Conservation (phyloP, 176 grass and related monocot genomes). For the Avena insularis region DNA sequence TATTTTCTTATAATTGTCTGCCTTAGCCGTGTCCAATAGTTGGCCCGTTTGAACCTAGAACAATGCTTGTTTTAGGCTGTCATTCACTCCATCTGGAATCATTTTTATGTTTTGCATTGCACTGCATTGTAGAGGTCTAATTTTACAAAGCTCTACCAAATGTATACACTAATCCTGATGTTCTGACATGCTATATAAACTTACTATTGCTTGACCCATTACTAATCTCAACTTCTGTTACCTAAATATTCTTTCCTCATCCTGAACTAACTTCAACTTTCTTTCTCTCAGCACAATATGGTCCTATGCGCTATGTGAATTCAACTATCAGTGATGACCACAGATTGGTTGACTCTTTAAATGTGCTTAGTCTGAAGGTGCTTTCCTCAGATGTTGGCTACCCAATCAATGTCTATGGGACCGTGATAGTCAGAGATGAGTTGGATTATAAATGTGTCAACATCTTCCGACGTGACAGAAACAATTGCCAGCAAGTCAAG, state of each 20-base stretch:
- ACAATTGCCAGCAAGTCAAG: slow-evolving; percentile 25
- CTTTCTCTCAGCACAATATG: slow-evolving; percentile 26
- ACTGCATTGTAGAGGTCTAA: neutral
- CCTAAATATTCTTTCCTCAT: neutral
- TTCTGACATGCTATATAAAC: neutral
- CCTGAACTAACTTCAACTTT: neutral
- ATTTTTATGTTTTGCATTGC: neutral
- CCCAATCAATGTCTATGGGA: slow-evolving; percentile 38
- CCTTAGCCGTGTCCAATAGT: neutral
- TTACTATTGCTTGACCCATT: neutral
- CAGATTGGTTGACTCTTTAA: slow-evolving; percentile 19
- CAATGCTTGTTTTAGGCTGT: neutral
- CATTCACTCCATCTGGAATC: neutral
- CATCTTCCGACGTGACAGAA: slow-evolving; percentile 33
- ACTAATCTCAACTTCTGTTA: neutral
- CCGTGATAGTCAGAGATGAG: slow-evolving; percentile 28
- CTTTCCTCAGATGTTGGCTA: slow-evolving; percentile 32
- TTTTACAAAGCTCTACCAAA: neutral
- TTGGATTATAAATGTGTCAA: slow-evolving; percentile 32
- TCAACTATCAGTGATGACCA: slow-evolving; percentile 11
- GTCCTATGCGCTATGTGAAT: slow-evolving; percentile 41
- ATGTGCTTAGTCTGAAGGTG: slow-evolving; percentile 39
- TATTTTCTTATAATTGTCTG: neutral
- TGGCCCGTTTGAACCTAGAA: neutral
- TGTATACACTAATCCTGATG: neutral